phyloP scores from a whole-genome alignment of 140 eudicot genomes.

The Anethum foeniculum region DNA sequence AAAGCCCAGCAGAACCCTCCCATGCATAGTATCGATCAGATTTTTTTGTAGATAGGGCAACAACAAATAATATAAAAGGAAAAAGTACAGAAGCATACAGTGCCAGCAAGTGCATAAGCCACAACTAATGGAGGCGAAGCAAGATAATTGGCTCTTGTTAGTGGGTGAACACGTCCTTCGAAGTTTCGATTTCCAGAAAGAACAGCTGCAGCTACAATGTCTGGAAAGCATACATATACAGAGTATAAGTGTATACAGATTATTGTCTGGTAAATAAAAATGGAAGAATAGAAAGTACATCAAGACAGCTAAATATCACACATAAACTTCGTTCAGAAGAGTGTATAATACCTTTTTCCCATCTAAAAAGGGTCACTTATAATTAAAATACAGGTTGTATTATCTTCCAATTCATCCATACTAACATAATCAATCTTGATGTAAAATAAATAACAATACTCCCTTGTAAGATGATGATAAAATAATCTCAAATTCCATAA shows the following conservation, averaged over 20 bases:
- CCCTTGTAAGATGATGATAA: background rate
- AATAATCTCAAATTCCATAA: background rate
- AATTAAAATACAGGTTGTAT: background rate
- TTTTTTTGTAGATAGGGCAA: background rate
- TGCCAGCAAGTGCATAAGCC: constrained; percentile 98
- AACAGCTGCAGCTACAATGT: constrained; percentile 93
- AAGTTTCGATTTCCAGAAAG: constrained; percentile 97
- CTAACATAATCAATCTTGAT: background rate
- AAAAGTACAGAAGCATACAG: constrained; percentile 34
- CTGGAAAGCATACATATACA: constrained; percentile 26
- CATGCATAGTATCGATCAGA: background rate
- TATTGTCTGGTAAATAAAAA: too few relatives aligned
- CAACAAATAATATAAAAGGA: background rate
- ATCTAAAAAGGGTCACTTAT: background rate
- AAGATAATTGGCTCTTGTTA: constrained; percentile 95
- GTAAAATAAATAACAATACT: background rate
- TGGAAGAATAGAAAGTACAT: background rate
- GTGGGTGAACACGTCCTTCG: constrained; percentile 98
- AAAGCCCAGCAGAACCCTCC: background rate
- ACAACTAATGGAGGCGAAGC: constrained; percentile 94
- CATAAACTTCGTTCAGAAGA: background rate
- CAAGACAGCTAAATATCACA: background rate
- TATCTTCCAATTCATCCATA: background rate
- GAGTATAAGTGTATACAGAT: too few relatives aligned
- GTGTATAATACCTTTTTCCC: background rate